Conservation (phyloP, 2,329 filamentous ascomycete genomes). For the Phyllosticta capitalensis region DNA sequence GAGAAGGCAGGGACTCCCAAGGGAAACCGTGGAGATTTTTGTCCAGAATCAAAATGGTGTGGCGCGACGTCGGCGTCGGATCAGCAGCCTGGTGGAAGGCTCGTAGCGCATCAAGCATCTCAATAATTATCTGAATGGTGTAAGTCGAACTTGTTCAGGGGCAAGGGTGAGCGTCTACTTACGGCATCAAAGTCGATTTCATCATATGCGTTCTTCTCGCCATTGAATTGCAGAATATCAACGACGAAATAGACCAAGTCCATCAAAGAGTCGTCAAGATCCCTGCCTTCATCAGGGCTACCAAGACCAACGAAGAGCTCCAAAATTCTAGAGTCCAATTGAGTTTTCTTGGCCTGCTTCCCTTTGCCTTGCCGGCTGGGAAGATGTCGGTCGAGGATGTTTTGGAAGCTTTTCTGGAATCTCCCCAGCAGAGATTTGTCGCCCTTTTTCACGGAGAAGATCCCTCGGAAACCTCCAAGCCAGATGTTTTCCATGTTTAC, state of each 20-base stretch:
- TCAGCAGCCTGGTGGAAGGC: slow-evolving; percentile 56
- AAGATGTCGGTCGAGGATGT: slow-evolving; percentile 71
- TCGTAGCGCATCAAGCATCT: slow-evolving; percentile 74
- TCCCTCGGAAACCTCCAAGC: slow-evolving; percentile 88
- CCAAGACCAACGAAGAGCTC: slow-evolving; percentile 85
- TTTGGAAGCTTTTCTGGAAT: slow-evolving; percentile 70
- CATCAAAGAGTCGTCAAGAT: slow-evolving; percentile 81
- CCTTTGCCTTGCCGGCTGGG: slow-evolving; percentile 65
- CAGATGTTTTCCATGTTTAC: slow-evolving; percentile 84
- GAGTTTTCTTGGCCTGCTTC: slow-evolving; percentile 39
- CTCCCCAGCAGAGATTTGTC: slow-evolving; percentile 56
- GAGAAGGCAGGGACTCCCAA: slow-evolving; percentile 89
- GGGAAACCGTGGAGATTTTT: slow-evolving; percentile 85
- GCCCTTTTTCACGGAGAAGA: slow-evolving; percentile 69
- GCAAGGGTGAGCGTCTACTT: slow-evolving; percentile 2
- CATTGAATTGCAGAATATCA: slow-evolving; percentile 92
- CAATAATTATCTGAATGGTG: slow-evolving; percentile 60
- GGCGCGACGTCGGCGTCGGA: slow-evolving; percentile 37
- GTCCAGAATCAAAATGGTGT: slow-evolving; percentile 85
- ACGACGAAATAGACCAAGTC: slow-evolving; percentile 94
- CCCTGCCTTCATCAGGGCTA: slow-evolving; percentile 56
- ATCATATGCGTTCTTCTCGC: slow-evolving; percentile 92
- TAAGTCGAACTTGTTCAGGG: neutral
- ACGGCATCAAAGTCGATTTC: slow-evolving; percentile 84
- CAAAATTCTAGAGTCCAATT: slow-evolving; percentile 58